These are phyloP conservation scores for Trichoderma sp. DNA, from an alignment of 2,329 filamentous ascomycete species.

Conservation along the genomic window DNA sequence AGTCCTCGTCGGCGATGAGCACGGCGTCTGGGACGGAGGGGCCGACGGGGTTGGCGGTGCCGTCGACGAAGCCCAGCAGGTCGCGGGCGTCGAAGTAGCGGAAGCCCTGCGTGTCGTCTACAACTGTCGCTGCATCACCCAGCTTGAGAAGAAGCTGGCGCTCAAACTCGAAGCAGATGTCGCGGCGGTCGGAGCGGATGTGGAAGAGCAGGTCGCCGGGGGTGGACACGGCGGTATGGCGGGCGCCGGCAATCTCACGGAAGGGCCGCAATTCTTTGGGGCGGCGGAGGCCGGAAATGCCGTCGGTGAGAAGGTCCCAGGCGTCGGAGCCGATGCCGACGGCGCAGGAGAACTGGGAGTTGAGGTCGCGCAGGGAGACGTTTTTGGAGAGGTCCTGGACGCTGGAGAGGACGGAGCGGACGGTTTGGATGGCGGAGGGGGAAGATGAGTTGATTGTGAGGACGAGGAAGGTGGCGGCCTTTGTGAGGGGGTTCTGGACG, in stretches of 20 bases:
- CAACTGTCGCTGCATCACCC: slow-evolving; percentile 44
- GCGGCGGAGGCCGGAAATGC: slow-evolving; percentile 37
- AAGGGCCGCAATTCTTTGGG: slow-evolving; percentile 49
- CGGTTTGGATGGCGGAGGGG: slow-evolving; percentile 36
- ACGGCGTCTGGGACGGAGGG: slow-evolving; percentile 41
- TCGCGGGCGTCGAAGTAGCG: slow-evolving; percentile 59
- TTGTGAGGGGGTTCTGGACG: slow-evolving; percentile 51
- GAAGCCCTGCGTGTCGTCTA: slow-evolving; percentile 55
- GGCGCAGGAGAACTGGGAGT: slow-evolving; percentile 46
- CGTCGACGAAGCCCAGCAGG: slow-evolving; percentile 58
- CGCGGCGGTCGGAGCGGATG: slow-evolving; percentile 54
- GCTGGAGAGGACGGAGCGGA: slow-evolving; percentile 44
- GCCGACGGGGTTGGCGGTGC: slow-evolving; percentile 56
- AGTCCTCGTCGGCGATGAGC: slow-evolving; percentile 44
- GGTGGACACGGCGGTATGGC: slow-evolving; percentile 52
- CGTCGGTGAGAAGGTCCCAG: slow-evolving; percentile 44
- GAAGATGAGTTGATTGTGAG: slow-evolving; percentile 36
- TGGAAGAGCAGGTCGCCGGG: slow-evolving; percentile 58
- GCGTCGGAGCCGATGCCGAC: slow-evolving; percentile 52
- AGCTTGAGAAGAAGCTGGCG: slow-evolving; percentile 50
- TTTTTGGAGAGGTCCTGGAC: slow-evolving; percentile 50
- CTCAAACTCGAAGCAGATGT: slow-evolving; percentile 59
- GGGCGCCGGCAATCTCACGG: slow-evolving; percentile 42
- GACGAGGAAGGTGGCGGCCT: slow-evolving; percentile 53
- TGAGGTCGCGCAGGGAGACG: slow-evolving; percentile 49